Conservation (phyloP, 2,329 filamentous ascomycete species). For the Fusarium incarnatum region DNA sequence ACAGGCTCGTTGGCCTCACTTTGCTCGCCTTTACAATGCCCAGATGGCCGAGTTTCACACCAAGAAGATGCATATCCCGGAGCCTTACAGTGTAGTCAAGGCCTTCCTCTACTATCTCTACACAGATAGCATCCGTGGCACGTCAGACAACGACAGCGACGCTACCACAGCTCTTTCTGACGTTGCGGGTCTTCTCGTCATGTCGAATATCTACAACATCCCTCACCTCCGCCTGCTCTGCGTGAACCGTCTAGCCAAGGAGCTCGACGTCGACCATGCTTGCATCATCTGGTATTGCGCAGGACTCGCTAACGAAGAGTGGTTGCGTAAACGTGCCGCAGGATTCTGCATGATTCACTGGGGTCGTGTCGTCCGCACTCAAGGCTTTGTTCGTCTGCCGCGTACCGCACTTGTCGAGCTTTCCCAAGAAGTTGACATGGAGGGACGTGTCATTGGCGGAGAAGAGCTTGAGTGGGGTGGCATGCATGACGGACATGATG, state of each 20-base stretch:
- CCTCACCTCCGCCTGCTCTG: constrained; percentile 91
- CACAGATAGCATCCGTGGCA: constrained; percentile 84
- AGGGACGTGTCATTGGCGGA: constrained; percentile 89
- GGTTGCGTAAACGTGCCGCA: constrained; percentile 89
- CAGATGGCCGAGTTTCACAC: constrained; percentile 99
- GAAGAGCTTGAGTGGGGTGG: constrained; percentile 76
- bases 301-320: constrained; percentile 89
- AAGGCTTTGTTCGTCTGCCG: constrained; percentile 84
- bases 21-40: constrained; percentile 87
- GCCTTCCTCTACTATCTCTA: constrained; percentile 97
- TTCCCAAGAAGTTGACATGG: constrained; percentile 91
- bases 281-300: constrained; percentile 97
- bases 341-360: constrained; percentile 92
- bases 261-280: constrained; percentile 93
- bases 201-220: constrained; percentile 99
- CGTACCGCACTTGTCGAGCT: constrained; percentile 86
- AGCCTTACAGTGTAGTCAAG: constrained; percentile 92
- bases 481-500: constrained; percentile 56
- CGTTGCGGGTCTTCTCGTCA: constrained; percentile 92
- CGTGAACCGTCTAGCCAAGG: constrained; percentile 87
- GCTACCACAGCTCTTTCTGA: constrained; percentile 84
- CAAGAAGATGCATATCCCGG: constrained; percentile 96
- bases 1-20: constrained; percentile 96
- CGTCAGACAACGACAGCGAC: constrained; percentile 66
- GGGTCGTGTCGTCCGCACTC: constrained; percentile 91